Conservation (phyloP, 2,329 filamentous ascomycete genomes). For the Macrophomina phaseolina region DNA sequence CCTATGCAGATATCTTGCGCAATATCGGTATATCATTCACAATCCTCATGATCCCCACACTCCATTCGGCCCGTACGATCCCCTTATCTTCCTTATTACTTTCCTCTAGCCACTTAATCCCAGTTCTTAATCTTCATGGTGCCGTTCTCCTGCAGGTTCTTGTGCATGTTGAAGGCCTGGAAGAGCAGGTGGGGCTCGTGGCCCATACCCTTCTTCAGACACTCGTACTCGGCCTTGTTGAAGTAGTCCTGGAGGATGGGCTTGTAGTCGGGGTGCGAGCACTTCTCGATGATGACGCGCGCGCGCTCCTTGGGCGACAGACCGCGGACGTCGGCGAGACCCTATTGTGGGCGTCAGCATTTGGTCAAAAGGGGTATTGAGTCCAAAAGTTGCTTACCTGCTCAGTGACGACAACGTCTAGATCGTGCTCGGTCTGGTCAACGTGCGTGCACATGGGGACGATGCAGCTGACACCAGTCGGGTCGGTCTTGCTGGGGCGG, state of each 20-base stretch:
- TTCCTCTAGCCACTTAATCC: slow-evolving; percentile 38
- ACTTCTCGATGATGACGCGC: slow-evolving; percentile 84
- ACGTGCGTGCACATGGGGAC: slow-evolving; percentile 94
- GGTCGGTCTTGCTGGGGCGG: slow-evolving; percentile 80
- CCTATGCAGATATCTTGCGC: neutral
- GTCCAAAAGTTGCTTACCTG: slow-evolving; percentile 45
- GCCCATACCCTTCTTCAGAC: slow-evolving; percentile 83
- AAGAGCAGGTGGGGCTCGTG: slow-evolving; percentile 89
- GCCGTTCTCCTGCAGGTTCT: slow-evolving; percentile 78
- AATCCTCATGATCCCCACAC: neutral
- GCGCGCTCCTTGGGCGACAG: slow-evolving; percentile 80
- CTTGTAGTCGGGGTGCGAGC: slow-evolving; percentile 82
- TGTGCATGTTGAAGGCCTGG: slow-evolving; percentile 89
- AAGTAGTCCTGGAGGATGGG: slow-evolving; percentile 84
- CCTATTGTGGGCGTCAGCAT: slow-evolving; percentile 56
- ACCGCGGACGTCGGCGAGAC: slow-evolving; percentile 84
- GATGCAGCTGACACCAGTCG: slow-evolving; percentile 81
- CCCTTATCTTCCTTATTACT: neutral
- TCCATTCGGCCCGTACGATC: no score
- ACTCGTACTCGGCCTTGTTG: slow-evolving; percentile 84
- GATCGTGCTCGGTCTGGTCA: slow-evolving; percentile 91
- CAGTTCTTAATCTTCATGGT: slow-evolving; percentile 85
- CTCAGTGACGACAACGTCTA: slow-evolving; percentile 84
- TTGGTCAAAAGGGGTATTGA: neutral
- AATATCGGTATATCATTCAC: neutral